Evolutionary conservation across 169 alveolate genomes (phyloP).

Genomic region (Amoebophrya sp.): DNA sequence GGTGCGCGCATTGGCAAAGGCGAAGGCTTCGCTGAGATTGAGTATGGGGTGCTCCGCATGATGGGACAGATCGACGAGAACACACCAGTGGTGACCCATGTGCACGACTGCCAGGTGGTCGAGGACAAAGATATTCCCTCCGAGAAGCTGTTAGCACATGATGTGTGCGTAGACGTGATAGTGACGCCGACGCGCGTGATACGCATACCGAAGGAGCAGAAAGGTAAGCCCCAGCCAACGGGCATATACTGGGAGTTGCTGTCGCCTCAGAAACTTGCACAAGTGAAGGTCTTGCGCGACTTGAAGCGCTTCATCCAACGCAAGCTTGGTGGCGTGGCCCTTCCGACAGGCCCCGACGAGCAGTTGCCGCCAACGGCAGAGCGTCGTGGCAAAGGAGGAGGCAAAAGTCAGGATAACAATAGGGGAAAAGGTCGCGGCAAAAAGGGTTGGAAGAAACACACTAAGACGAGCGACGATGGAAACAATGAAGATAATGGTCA

Average conservation of each 20-base stretch:
- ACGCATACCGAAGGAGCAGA: slow-evolving; percentile 35
- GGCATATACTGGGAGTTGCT: slow-evolving; percentile 47
- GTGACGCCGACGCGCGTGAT: slow-evolving; percentile 42
- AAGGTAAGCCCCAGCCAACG: slow-evolving; percentile 34
- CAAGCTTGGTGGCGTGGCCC: background rate
- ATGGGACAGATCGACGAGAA: slow-evolving; percentile 45
- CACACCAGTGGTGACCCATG: slow-evolving; percentile 45
- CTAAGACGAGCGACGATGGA: too few relatives aligned
- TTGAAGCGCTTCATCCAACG: background rate
- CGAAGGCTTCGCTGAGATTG: slow-evolving; percentile 47
- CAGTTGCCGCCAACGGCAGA: background rate
- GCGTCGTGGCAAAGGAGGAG: background rate
- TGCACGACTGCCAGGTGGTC: slow-evolving; percentile 46
- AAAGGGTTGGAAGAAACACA: background rate
- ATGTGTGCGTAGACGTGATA: slow-evolving; percentile 45
- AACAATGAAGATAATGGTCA: too few relatives aligned
- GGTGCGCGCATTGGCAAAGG: slow-evolving; percentile 47
- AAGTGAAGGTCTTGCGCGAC: background rate
- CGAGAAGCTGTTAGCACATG: slow-evolving; percentile 44
- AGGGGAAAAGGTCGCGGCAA: background rate
- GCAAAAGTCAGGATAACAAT: too few relatives aligned
- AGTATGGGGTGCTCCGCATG: slow-evolving; percentile 46
- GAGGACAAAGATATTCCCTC: slow-evolving; percentile 34
- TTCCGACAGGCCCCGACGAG: background rate
- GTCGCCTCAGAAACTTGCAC: slow-evolving; percentile 30